Evolutionary conservation across 2,329 filamentous ascomycete genomes (phyloP).

Genomic region (Lecanicillium sp.): DNA sequence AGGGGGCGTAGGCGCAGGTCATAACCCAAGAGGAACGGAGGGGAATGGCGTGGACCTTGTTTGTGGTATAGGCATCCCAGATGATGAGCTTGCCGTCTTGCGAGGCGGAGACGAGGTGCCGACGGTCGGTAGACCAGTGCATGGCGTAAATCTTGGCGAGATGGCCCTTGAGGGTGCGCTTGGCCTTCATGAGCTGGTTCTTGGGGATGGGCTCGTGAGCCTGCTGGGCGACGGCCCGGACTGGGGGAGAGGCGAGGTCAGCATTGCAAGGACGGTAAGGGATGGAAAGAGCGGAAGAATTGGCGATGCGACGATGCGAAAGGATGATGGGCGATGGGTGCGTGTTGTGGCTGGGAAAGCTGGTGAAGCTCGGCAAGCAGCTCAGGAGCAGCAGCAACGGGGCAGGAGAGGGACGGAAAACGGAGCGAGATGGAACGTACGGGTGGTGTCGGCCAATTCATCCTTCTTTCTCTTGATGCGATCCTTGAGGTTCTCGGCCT

Average conservation of each 20-base stretch:
- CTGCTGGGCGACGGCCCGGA: conserved; percentile 86
- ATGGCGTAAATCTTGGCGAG: conserved; percentile 99
- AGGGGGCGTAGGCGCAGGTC: conserved; percentile 98
- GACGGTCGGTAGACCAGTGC: conserved; percentile 98
- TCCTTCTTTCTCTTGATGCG: conserved; percentile 99
- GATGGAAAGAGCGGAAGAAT: conserved; percentile 14
- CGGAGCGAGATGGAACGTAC: conserved; percentile 53
- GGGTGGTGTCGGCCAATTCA: conserved; percentile 94
- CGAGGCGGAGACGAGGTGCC: conserved; percentile 94
- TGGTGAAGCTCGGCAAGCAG: neutral
- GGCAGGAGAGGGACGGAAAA: conserved; percentile 6
- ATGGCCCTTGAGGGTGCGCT: conserved; percentile 94
- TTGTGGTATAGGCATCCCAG: conserved; percentile 99
- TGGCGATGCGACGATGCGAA: neutral
- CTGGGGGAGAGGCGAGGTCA: conserved; percentile 37
- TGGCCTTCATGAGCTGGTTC: conserved; percentile 92
- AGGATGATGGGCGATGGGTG: neutral
- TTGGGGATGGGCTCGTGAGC: conserved; percentile 87
- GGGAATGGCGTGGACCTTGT: conserved; percentile 98
- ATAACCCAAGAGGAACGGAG: conserved; percentile 98
- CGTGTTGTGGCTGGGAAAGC: neutral
- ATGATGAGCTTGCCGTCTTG: conserved; percentile 99
- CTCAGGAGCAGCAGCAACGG: conserved; percentile 16
- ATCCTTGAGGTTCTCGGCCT: conserved; percentile 96
- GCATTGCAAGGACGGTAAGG: too few species aligned